Evolutionary conservation across 768 basidiomycete genomes (phyloP).

Genomic region (Strobilomyces dryophilus): DNA sequence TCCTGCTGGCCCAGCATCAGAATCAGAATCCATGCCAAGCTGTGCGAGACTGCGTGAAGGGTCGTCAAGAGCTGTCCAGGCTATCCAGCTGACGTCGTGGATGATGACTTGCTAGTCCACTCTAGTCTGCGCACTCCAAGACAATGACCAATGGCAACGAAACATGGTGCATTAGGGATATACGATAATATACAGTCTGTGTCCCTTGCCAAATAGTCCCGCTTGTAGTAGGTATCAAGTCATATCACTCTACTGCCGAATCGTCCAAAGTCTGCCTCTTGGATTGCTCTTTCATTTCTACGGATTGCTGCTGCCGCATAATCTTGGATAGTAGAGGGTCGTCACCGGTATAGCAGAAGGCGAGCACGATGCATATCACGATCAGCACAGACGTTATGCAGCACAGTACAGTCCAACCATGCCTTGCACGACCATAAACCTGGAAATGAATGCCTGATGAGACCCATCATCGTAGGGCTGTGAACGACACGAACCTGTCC

Average conservation of each 20-base stretch:
- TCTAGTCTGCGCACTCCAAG: no score
- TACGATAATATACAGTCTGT: conserved; percentile 13
- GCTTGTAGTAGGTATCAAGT: conserved; percentile 2
- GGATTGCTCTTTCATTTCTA: conserved; percentile 9
- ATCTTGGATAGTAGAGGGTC: conserved; percentile 35
- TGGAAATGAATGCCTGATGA: conserved; percentile 23
- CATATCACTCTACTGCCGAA: background rate
- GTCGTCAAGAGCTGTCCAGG: background rate
- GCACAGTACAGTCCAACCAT: conserved; percentile 62
- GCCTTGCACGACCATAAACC: conserved; percentile 53
- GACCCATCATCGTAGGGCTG: background rate
- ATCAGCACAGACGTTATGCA: conserved; percentile 44
- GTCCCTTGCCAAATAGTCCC: conserved; percentile 9
- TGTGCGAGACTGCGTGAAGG: conserved; percentile 1
- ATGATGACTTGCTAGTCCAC: no score
- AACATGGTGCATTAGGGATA: conserved; percentile 8
- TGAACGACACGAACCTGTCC: conserved; percentile 48
- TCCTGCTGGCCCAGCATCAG: conserved; percentile 7
- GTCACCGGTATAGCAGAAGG: conserved; percentile 47
- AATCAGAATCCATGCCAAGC: conserved; percentile 20
- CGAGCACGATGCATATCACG: conserved; percentile 34
- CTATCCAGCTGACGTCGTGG: no score
- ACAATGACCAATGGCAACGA: background rate
- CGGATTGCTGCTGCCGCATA: conserved; percentile 14
- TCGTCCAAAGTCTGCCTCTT: conserved; percentile 1